These are phyloP conservation scores for Jaapia argillacea DNA, from an alignment of 768 basidiomycete genomes.

Conservation along the genomic window DNA sequence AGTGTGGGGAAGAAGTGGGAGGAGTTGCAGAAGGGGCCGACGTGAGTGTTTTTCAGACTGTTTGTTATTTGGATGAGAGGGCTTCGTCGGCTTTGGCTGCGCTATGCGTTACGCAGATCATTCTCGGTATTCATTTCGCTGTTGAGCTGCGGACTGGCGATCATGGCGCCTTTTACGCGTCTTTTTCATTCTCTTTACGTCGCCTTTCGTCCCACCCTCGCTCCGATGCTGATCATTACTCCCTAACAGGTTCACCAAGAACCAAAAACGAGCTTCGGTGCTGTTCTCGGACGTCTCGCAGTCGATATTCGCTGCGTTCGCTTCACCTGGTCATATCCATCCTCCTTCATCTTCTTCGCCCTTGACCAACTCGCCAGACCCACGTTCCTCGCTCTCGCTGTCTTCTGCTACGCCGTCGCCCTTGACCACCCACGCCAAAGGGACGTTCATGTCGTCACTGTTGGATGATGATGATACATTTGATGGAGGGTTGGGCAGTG, in stretches of 20 bases:
- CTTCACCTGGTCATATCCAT: conserved; percentile 21
- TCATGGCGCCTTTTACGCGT: neutral
- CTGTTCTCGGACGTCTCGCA: conserved; percentile 58
- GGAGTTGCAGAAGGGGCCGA: conserved; percentile 41
- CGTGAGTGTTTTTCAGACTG: conserved; percentile 37
- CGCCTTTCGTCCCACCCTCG: conserved; percentile 3
- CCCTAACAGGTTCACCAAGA: conserved; percentile 45
- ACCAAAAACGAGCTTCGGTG: conserved; percentile 58
- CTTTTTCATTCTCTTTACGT: conserved; percentile 1
- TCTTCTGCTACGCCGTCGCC: conserved; percentile 11
- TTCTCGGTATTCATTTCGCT: no score
- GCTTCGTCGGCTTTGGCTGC: no score
- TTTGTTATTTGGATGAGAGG: no score
- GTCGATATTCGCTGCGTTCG: conserved; percentile 38
- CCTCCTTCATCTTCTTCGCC: conserved; percentile 14
- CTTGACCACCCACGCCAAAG: conserved; percentile 7
- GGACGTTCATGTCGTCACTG: conserved; percentile 16
- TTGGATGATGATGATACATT: conserved; percentile 31
- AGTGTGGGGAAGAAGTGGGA: conserved; percentile 52
- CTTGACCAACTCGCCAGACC: conserved; percentile 21
- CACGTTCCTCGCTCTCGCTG: conserved; percentile 12
- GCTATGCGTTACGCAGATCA: no score
- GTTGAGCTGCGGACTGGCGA: no score
- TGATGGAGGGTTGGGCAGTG: conserved; percentile 15
- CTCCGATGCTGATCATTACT: conserved; percentile 4